Evolutionary conservation across 2,329 filamentous ascomycete genomes (phyloP), one percentile per base, ranked within the genome.

Genomic region (Camptophora hylomeconis): DNA sequence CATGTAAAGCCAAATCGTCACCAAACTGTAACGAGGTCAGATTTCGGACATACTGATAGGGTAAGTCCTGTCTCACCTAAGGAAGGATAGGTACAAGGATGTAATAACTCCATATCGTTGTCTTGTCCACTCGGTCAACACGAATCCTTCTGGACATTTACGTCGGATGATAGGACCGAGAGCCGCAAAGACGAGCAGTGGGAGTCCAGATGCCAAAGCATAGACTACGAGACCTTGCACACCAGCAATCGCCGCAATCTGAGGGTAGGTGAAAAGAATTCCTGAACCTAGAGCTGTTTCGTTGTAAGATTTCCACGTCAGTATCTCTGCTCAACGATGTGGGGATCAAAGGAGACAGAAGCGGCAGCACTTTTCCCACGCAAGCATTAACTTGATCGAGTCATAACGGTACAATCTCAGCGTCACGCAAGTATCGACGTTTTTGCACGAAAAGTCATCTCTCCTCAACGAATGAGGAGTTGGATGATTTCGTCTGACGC

Each of bases 321-420:
- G 31, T 32, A 19, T 35, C 27, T 31, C 26, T 17, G 14, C 22
- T 26, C 21, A n/a, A 48, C 3, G 30, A 16, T 18, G 27, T 52
- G 47, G 45, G 50, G 53, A 56, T 52, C 60, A 26, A 26, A 57
- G 61, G 47, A 49, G 41, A 47, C 34, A 53, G 53, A 72, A 82
- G 80, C 80, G 80, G 80, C 80, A 86, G 79, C 80, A 87, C 81
- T 69, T 86, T 87, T 80, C 81, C 76, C 81, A 87, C 81, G 81
- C 81, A 89, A 89, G 81, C 78, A 84, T 87, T 89, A 87, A 81
- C 81, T 89, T 89, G 81, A 81, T 89, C 81, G 80, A 87, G 80
- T 87, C 75, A 61, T 79, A 65, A 86, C 81, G 80, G 81, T 89
- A 73, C 78, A 75, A 77, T 87, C 81, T 89, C 81, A 87, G 81